Percentiles rank a stretch among this genome's conserved stretches.
phyloP scores from a whole-genome alignment of 495 filamentous ascomycete species.

The Penicillium odoratum region DNA sequence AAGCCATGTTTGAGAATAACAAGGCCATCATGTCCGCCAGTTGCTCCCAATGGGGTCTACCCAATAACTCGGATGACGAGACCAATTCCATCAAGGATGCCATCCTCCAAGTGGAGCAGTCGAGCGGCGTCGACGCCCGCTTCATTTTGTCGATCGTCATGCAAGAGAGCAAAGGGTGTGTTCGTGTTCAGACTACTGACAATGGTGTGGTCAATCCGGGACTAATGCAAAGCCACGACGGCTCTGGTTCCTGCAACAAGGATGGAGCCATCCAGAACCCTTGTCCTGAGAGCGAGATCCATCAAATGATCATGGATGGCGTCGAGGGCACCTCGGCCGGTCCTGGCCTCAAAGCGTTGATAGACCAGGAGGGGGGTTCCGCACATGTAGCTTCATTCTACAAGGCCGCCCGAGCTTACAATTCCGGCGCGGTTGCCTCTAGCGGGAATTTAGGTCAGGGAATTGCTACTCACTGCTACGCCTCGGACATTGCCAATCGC shows the following conservation, averaged over 20 bases:
- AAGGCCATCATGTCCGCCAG: slow-evolving; percentile 37
- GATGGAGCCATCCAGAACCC: slow-evolving; percentile 35
- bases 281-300: slow-evolving; percentile 45
- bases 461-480: slow-evolving; percentile 56
- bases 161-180: slow-evolving; percentile 61
- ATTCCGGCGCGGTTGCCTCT: slow-evolving; percentile 52
- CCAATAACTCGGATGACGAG: slow-evolving; percentile 44
- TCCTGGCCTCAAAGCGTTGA: slow-evolving; percentile 42
- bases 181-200: slow-evolving; percentile 48
- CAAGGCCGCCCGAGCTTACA: slow-evolving; percentile 54
- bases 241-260: slow-evolving; percentile 45
- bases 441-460: slow-evolving; percentile 49
- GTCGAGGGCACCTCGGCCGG: slow-evolving; percentile 38
- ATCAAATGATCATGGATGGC: slow-evolving; percentile 51
- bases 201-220: slow-evolving; percentile 50
- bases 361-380: slow-evolving; percentile 29
- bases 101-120: slow-evolving; percentile 40
- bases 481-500: slow-evolving; percentile 58
- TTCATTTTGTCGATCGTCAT: slow-evolving; percentile 59
- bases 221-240: slow-evolving; percentile 55
- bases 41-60: slow-evolving; percentile 39
- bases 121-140: slow-evolving; percentile 48
- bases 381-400: slow-evolving; percentile 45
- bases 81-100: slow-evolving; percentile 36
- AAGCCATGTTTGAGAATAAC: slow-evolving; percentile 40